Evolutionary conservation across 345 rosid genomes (phyloP), one percentile per base, ranked within the genome.

Genomic region (Acer saccharum): DNA sequence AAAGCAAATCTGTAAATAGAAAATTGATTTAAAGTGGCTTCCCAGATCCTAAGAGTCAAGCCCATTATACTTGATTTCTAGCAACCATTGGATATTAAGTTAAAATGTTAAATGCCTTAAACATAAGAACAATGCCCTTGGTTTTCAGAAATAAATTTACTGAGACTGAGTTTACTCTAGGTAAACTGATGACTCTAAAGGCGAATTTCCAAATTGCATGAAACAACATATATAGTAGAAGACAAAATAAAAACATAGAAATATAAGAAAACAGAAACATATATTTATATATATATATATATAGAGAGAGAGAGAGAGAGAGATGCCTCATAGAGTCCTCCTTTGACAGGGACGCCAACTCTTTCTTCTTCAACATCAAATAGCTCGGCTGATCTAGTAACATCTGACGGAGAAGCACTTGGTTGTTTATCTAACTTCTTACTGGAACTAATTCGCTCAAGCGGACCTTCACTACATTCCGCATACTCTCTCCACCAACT

Each of bases 331-430:
- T 92, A 94, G 3, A 96, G 90, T 78, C 98, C 98, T 80, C 99
- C 99, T 87, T 96, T 96, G 64, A 96, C 99, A 67, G 99, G 98
- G 69, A 92, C 99, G 64, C 98, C 99, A 21, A 94, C 99, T 83
- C 99, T 90, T 86, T 92, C 99, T 77, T 96, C 98, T 82, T 92
- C 99, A 52, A 65, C 83, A 78, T 83, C 93, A 84, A 82, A 87
- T 32, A 90, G 67, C 68, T 83, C 72, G 25, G 89, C 46, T 46
- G 91, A 83, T 69, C n/a, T 81, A 76, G 81, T 85, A 80, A 29
- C 62, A 62, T 82, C 89, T 21, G 65, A 52, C 74, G 85, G 68
- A 70, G 85, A 71, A 44, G 77, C 86, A 68, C 67, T 67, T 25
- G 86, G 81, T 77, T 64, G 78, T 71, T 16, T 57, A 82, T 76